A percentile compares a stretch with the other conserved stretches of the same genome.
These are phyloP conservation scores for Nadsonia fulvescens DNA, from an alignment of 805 yeast genomes.

Conservation along the genomic window DNA sequence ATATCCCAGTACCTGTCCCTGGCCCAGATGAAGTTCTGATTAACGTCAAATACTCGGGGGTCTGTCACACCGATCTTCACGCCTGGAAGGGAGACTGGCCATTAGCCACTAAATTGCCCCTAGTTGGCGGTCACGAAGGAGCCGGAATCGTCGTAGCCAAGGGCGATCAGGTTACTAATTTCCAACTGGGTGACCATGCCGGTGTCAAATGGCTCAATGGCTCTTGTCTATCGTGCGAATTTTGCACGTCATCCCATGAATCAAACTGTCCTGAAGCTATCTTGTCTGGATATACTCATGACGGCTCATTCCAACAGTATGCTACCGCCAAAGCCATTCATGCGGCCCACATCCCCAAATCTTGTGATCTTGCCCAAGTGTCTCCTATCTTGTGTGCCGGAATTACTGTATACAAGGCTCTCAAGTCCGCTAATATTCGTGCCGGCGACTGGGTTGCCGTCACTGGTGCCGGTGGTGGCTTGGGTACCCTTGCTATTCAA, in stretches of 20 bases:
- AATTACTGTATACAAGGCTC: constrained; percentile 78
- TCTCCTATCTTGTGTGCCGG: constrained; percentile 90
- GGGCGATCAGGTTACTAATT: constrained; percentile 51
- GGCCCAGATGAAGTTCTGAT: constrained; percentile 60
- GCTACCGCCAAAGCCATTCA: constrained; percentile 79
- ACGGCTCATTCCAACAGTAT: constrained; percentile 83
- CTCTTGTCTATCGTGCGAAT: constrained; percentile 62
- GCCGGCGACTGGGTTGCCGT: constrained; percentile 66
- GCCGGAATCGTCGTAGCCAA: constrained; percentile 71
- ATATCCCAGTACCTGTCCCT: constrained; percentile 68
- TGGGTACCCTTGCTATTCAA: constrained; percentile 58
- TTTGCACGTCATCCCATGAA: constrained; percentile 48
- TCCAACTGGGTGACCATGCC: constrained; percentile 64
- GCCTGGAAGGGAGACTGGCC: constrained; percentile 96
- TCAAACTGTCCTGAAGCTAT: constrained; percentile 53
- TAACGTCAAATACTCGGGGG: constrained; percentile 77
- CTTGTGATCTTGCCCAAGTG: constrained; percentile 53
- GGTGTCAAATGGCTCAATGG: constrained; percentile 76
- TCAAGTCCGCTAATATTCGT: constrained; percentile 53
- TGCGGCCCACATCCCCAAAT: constrained; percentile 63
- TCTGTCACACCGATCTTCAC: constrained; percentile 86
- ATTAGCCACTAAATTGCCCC: constrained; percentile 49
- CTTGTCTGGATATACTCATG: constrained; percentile 75
- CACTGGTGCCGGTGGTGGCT: constrained; percentile 70
- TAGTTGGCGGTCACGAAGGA: constrained; percentile 84